phyloP scores from a whole-genome alignment of 306 rosid species.

The Lupinus albus region DNA sequence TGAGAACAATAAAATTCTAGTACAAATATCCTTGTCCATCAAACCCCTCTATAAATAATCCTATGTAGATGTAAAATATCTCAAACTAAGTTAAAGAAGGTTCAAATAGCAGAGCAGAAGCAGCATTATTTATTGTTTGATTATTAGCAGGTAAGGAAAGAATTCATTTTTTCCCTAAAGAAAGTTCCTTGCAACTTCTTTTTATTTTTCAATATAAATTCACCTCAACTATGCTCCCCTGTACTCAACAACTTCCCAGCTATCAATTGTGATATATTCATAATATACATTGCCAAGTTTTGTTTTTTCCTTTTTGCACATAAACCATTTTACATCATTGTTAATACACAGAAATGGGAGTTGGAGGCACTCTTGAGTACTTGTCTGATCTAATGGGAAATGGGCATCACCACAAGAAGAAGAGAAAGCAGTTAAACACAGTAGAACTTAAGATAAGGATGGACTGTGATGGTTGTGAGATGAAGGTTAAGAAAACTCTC shows the following conservation, averaged over 20 bases:
- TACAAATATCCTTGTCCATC: too few relatives aligned
- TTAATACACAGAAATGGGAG: constrained; percentile 71
- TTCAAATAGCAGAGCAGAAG: constrained; percentile 41
- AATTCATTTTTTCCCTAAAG: constrained; percentile 46
- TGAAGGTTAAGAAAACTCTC: constrained; percentile 89
- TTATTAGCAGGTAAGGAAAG: constrained; percentile 60
- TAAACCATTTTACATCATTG: constrained; percentile 30
- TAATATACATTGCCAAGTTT: constrained; percentile 10
- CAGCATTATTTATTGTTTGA: constrained; percentile 36
- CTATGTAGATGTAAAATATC: constrained; percentile 36
- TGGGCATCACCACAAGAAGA: constrained; percentile 58
- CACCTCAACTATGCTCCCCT: constrained; percentile 28
- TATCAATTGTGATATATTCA: background rate
- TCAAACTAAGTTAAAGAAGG: constrained; percentile 47
- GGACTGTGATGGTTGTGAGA: constrained; percentile 99
- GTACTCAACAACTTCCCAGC: background rate
- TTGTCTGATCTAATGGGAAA: constrained; percentile 80
- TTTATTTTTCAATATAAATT: constrained; percentile 41
- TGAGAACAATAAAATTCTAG: too few relatives aligned
- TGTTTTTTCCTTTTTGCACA: background rate
- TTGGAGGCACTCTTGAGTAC: constrained; percentile 81
- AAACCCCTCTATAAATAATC: constrained; percentile 55
- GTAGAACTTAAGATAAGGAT: constrained; percentile 91
- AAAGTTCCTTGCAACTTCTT: constrained; percentile 58
- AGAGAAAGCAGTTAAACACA: constrained; percentile 77